Evolutionary conservation across 805 yeast genomes (phyloP).

Genomic region (Komagataella populi): DNA sequence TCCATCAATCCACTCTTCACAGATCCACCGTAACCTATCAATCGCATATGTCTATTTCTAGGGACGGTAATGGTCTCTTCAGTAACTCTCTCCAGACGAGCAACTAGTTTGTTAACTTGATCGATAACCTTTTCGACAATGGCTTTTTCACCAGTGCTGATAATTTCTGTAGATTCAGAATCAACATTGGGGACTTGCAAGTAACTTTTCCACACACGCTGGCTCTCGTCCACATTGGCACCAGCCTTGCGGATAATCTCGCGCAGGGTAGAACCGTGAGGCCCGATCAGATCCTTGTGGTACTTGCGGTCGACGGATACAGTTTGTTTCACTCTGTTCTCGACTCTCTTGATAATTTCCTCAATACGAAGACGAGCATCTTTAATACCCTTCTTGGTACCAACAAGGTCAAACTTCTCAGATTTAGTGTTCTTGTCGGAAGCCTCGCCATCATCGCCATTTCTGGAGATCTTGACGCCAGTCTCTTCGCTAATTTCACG

Average conservation of each 20-base stretch:
- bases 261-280: conserved; percentile 59
- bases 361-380: conserved; percentile 55
- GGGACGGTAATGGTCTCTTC: conserved; percentile 44
- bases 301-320: conserved; percentile 61
- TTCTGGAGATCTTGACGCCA: conserved; percentile 41
- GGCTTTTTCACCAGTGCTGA: conserved; percentile 60
- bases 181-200: conserved; percentile 60
- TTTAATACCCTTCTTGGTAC: conserved; percentile 63
- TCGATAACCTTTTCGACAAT: conserved; percentile 58
- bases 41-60: conserved; percentile 56
- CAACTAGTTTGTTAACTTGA: conserved; percentile 49
- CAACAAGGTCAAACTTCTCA: conserved; percentile 53
- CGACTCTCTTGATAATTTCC: conserved; percentile 48
- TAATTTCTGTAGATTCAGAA: conserved; percentile 43
- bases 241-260: conserved; percentile 74
- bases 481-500: conserved; percentile 64
- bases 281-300: conserved; percentile 68
- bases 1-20: conserved; percentile 60
- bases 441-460: conserved; percentile 21
- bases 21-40: conserved; percentile 76
- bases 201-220: conserved; percentile 36
- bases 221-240: conserved; percentile 32
- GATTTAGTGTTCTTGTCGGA: conserved; percentile 20
- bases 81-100: conserved; percentile 45
- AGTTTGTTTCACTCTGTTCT: conserved; percentile 43